Base-by-base conservation (phyloP, 139 green algal genomes). In the Chlamydomonas sphaeroides region DNA sequence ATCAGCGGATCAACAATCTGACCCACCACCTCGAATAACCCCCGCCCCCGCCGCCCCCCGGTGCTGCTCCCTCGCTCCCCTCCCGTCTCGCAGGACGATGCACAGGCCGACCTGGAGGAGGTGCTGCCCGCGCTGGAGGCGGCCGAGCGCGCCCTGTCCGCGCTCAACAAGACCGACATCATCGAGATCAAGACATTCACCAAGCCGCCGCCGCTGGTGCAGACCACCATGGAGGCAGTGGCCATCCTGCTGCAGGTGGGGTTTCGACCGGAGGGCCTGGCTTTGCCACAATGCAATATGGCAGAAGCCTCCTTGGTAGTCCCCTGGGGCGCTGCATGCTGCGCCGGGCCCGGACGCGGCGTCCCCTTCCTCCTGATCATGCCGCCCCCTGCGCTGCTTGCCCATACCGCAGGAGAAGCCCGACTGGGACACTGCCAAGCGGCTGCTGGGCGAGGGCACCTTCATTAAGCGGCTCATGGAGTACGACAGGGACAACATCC, bases 131-230 rank as follows among this genome's bases (percentile, higher is more conserved):
- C 91, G 8, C 87, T 98, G 28, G 86, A 97, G 56, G 90, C 88
- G 18, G 95, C 95, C 15, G 85, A 95, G 71, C 88, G 91, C 68
- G 90, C 91, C 33, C 90, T 98, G 45, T 91, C 90, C 32, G 74
- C 93, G 8, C 93, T 98, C 30, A 97, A 96, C 89, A 95, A 96
- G 87, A 85, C 78, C 0, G 93, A 96, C 86, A 95, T 96, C 78
- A 89, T 93, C 18, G 93, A 97, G 86, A 96, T 97, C 80, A 96
- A 95, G 87, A 93, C 90, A 21, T 95, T 98, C 84, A 85, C 85
- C 45, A 97, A 97, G 87, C 95, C 95, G 39, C 95, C 95, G 15
- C 68, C 87, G 2, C 87, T 96, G 73, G 90, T 96, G 68, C 85
- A 90, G 83, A 61, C 41, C 3, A 94, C 91, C 56, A 92, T 97